These are phyloP conservation scores for Pichia sp. DNA, from an alignment of 1,139 yeast species.

Conservation along the genomic window DNA sequence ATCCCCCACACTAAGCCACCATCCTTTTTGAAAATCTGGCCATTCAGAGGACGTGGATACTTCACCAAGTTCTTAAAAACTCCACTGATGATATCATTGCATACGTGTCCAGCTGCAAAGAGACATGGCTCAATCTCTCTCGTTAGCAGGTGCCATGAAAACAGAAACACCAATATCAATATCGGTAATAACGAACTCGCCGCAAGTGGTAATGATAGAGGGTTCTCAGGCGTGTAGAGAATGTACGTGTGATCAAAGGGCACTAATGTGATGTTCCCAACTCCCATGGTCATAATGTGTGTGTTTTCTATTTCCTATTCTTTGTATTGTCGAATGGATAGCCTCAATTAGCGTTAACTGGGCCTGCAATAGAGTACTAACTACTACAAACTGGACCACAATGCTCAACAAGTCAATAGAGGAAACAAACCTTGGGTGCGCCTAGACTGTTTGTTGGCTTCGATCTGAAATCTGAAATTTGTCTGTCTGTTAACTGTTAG, in stretches of 20 bases:
- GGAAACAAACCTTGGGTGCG: too few relatives aligned
- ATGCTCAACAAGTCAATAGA: too few relatives aligned
- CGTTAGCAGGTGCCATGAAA: conserved; percentile 75
- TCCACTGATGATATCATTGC: conserved; percentile 68
- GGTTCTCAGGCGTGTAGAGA: conserved; percentile 63
- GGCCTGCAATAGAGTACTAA: too few relatives aligned
- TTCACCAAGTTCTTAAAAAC: conserved; percentile 54
- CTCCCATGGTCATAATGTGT: too few relatives aligned
- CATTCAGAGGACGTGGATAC: conserved; percentile 71
- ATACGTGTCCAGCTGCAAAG: conserved; percentile 79
- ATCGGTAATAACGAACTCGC: conserved; percentile 81
- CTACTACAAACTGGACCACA: too few relatives aligned
- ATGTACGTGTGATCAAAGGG: conserved; percentile 73
- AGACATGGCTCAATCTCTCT: conserved; percentile 83
- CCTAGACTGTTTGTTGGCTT: too few relatives aligned
- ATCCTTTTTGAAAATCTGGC: conserved; percentile 29
- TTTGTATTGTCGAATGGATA: too few relatives aligned
- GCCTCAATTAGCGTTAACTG: too few relatives aligned
- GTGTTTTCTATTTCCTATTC: too few relatives aligned
- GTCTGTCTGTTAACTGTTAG: too few relatives aligned
- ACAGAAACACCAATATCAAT: conserved; percentile 67
- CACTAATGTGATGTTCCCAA: conserved; percentile 15
- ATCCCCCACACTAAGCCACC: conserved; percentile 55
- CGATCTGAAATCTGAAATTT: too few relatives aligned
- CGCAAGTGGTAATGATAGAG: conserved; percentile 56